Base-by-base conservation (phyloP, 2,329 filamentous ascomycete species). In the Tolypocladium nubicola region DNA sequence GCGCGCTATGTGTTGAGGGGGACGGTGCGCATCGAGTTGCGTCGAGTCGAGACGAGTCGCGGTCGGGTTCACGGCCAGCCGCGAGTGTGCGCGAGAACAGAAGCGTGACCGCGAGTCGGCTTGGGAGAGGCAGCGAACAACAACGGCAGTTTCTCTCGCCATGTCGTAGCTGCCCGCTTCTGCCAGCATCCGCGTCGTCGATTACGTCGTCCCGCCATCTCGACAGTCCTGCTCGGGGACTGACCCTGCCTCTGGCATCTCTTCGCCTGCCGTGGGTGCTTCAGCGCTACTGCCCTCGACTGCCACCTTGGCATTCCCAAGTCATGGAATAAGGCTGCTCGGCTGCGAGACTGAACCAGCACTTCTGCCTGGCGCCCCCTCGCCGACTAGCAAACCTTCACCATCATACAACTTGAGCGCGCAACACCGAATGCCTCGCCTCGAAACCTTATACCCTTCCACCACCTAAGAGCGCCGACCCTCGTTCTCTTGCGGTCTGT, bases 261-360 rank as follows among this genome's bases (percentile, higher is more conserved):
- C 50, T n/a, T 50, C 35, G 56, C 49, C 50, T 45, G 41, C 56
- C 50, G 41, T 26, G 14, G 49, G 39, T 41, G 38, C 33, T 19
- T 39, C 43, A 43, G 52, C 57, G 57, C 50, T 41, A 38, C 50
- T 55, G 39, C 14, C 33, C 45, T 52, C 19, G n/a, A 35, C 23
- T 45, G 14, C 23, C n/a, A 23, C 30, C 33, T 16, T 56, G 37
- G 52, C 41, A 47, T 35, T 35, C 50, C 50, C 58, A 39, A 60
- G 59, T 59, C 56, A 59, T 58, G 57, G 59, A 40, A 54, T 52
- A 53, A 40, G 47, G 56, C 49, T 56, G 40, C 49, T 53, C 49
- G 38, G 39, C 47, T 39, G 58, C 56, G 57, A 52, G 50, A 57
- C 50, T 30, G 38, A 30, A 30, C 26, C 26, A 50, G 26, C 16